Conservation (phyloP, 305 asterid species). For the Andrographis paniculata region DNA sequence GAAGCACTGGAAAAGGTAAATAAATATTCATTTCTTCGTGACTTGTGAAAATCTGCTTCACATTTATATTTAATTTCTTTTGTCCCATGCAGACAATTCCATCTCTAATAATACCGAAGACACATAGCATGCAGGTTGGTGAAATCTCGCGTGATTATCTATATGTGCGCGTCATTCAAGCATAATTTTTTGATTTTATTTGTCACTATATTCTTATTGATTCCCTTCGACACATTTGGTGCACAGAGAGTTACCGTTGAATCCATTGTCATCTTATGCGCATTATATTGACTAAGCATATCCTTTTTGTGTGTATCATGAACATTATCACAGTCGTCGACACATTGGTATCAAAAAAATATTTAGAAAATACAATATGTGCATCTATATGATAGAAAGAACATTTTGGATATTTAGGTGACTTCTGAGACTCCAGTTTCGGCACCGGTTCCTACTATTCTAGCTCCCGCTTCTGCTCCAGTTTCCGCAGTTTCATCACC, state of each 20-base stretch:
- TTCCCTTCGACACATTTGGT: too few relatives aligned
- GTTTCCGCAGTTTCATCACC: slow-evolving; percentile 33
- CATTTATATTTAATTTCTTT: slow-evolving; percentile 17
- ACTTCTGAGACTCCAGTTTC: too few relatives aligned
- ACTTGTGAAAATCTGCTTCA: slow-evolving; percentile 2
- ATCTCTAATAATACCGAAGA: slow-evolving; percentile 46
- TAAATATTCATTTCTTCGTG: slow-evolving; percentile 13
- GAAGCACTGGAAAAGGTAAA: slow-evolving; percentile 71
- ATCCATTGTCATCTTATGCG: too few relatives aligned
- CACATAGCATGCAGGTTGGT: slow-evolving; percentile 68
- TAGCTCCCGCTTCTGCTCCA: too few relatives aligned
- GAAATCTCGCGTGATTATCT: neutral
- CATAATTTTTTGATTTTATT: too few relatives aligned
- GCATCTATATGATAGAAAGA: neutral
- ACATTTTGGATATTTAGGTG: slow-evolving; percentile 29
- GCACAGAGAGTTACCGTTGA: neutral
- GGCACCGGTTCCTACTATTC: too few relatives aligned
- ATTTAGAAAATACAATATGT: slow-evolving; percentile 12
- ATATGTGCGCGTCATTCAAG: neutral
- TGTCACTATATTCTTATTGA: too few relatives aligned
- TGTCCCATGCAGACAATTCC: slow-evolving; percentile 41
- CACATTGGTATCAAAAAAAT: too few relatives aligned
- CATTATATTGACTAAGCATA: neutral
- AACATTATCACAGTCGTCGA: too few relatives aligned
- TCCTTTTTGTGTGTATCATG: neutral